These are phyloP conservation scores for Asterella californica DNA, from an alignment of 225 moss, liverwort and hornwort species.

Conservation along the genomic window DNA sequence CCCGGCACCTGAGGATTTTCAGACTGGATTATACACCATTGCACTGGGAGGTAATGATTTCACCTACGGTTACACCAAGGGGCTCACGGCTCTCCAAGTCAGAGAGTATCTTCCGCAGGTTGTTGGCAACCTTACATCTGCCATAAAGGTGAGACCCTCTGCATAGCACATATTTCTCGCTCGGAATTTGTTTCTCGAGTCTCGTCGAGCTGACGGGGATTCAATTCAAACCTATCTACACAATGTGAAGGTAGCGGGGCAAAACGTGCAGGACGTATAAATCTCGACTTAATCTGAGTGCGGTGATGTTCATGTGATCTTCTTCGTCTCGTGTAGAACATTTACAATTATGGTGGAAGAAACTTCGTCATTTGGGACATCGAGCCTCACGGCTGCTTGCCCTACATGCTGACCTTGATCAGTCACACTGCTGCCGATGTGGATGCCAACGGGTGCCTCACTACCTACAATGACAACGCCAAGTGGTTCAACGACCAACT, in stretches of 20 bases:
- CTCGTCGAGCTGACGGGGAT: too few relatives aligned
- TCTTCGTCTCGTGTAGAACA: conserved; percentile 13
- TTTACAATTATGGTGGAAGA: conserved; percentile 38
- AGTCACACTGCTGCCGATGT: conserved; percentile 31
- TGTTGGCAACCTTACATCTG: conserved; percentile 30
- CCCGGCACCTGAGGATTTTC: conserved; percentile 26
- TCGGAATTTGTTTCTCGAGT: not conserved
- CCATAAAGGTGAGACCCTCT: conserved; percentile 28
- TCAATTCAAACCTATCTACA: too few relatives aligned
- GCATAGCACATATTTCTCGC: not conserved
- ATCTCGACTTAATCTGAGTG: not conserved
- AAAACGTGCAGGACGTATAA: not conserved
- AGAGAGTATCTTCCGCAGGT: conserved; percentile 37
- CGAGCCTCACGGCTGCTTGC: conserved; percentile 46
- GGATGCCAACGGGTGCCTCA: conserved; percentile 34
- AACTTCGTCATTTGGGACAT: conserved; percentile 46
- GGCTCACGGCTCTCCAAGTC: conserved; percentile 32
- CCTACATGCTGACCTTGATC: conserved; percentile 34
- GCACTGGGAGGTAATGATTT: conserved; percentile 48
- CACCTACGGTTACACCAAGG: conserved; percentile 42
- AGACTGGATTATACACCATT: conserved; percentile 35
- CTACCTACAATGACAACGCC: conserved; percentile 36
- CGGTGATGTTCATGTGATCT: not conserved
- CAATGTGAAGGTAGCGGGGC: not conserved
- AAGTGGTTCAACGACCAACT: conserved; percentile 31